phyloP scores from a whole-genome alignment of 177 flowering plant species.

The Vitis hybrid region DNA sequence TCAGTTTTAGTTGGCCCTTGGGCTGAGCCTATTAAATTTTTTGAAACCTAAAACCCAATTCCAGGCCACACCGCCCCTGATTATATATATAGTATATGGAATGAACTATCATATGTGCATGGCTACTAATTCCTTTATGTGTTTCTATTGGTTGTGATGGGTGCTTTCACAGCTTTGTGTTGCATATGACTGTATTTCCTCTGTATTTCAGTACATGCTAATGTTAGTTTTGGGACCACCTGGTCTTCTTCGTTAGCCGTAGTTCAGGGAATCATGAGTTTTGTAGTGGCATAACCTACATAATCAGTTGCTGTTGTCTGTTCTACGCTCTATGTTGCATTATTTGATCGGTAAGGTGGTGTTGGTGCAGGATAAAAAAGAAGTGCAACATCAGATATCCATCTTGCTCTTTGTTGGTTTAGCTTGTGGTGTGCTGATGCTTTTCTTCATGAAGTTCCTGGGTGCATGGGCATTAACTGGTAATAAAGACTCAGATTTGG shows the following conservation, averaged over 20 bases:
- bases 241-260: neutral
- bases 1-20: no score
- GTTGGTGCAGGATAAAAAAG: constrained; percentile 68
- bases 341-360: constrained; percentile 1
- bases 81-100: no score
- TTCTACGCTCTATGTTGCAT: neutral
- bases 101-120: no score
- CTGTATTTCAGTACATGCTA: no score
- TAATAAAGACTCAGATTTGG: constrained; percentile 24
- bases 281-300: neutral
- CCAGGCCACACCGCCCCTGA: no score
- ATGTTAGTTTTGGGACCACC: no score
- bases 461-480: constrained; percentile 78
- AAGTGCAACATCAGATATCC: constrained; percentile 89
- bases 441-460: constrained; percentile 62
- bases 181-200: no score
- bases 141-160: no score
- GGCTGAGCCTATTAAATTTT: no score
- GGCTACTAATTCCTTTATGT: no score
- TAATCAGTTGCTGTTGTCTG: neutral
- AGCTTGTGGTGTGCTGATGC: constrained; percentile 72
- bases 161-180: no score
- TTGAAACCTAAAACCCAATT: no score
- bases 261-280: neutral
- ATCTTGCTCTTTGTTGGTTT: constrained; percentile 82